Base-by-base conservation (phyloP, 2,329 filamentous ascomycete species). In the Pestalotiopsis sp. region DNA sequence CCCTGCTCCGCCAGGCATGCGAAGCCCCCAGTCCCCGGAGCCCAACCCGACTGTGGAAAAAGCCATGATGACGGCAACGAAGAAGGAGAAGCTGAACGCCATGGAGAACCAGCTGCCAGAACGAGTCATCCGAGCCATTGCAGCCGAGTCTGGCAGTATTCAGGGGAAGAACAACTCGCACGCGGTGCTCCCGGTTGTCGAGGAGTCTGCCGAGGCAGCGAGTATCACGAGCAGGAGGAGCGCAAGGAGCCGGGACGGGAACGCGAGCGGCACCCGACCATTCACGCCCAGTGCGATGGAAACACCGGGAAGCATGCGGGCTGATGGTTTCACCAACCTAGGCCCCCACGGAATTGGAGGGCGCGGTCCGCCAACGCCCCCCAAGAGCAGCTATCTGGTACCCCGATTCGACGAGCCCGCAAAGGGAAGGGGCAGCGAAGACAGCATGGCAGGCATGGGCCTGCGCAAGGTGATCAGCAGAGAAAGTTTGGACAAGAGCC, bases 131-230 rank as follows among this genome's bases (percentile, higher is more conserved):
- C 79, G 75, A 12, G 78, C 74, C 6, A 72, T 74, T 20, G 65
- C 72, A 5, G 77, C 73, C 4, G 70, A 72, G 23, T 64, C 72
- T 23, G 68, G 76, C 23, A 74, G 72, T 36, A 67, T 73, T 11
- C 66, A 70, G 12, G 74, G 74, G 14, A 76, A 75, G 63, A 69
- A 72, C 7, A 77, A 73, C 38, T 76, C 78, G 3, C 77, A 75
- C 67, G 76, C 78, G 76, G 86, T 81, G 1, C 82, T 98, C 2
- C 95, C 95, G 0, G 91, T 98, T 11, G 94, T 98, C 6, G 93
- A 97, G 73, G 95, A 98, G 81, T 92, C 90, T n/a, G 92, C 90
- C 4, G 95, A 98, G 79, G 91, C 86, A 11, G 88, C 86, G 7
- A 93, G 91, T 69, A 23, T 64, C 56, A 56, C 58, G 20, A 67